Conservation (phyloP, 805 yeast genomes). For the Ogataea dorogensis region DNA sequence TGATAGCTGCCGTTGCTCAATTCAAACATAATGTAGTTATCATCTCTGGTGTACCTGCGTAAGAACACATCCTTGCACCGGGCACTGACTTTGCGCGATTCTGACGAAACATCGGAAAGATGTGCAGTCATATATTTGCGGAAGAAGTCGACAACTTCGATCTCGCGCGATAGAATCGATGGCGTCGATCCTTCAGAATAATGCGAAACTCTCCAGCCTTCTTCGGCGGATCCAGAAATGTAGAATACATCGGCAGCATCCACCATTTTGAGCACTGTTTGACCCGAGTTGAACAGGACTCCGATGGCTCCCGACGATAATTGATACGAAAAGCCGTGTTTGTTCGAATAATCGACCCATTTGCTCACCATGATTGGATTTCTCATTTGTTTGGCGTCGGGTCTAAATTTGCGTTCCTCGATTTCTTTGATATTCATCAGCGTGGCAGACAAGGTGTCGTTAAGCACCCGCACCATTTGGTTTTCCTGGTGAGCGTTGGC, state of each 20-base stretch:
- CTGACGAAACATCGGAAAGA: constrained; percentile 74
- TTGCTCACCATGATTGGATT: constrained; percentile 78
- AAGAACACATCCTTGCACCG: constrained; percentile 70
- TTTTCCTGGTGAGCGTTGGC: constrained; percentile 31
- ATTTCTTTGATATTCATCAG: constrained; percentile 28
- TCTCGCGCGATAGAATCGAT: constrained; percentile 57
- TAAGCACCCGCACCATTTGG: constrained; percentile 27
- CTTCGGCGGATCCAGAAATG: constrained; percentile 46
- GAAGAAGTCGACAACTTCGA: constrained; percentile 85
- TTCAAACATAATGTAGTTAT: constrained; percentile 85
- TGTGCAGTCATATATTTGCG: constrained; percentile 91
- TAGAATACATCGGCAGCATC: constrained; percentile 67
- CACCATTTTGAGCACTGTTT: constrained; percentile 71
- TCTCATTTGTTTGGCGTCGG: constrained; percentile 22
- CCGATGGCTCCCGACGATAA: constrained; percentile 88
- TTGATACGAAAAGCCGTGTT: constrained; percentile 93
- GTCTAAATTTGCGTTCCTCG: constrained; percentile 23
- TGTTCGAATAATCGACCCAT: constrained; percentile 98
- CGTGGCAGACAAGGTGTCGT: constrained; percentile 29
- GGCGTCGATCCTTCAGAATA: constrained; percentile 44
- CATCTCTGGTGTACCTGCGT: constrained; percentile 77
- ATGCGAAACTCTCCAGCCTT: constrained; percentile 56
- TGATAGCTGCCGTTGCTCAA: constrained; percentile 90
- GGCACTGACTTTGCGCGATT: constrained; percentile 38
- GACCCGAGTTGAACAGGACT: constrained; percentile 81